These are phyloP conservation scores for Phaeosphaeria sp. DNA, from an alignment of 2,329 filamentous ascomycete genomes.

Conservation along the genomic window DNA sequence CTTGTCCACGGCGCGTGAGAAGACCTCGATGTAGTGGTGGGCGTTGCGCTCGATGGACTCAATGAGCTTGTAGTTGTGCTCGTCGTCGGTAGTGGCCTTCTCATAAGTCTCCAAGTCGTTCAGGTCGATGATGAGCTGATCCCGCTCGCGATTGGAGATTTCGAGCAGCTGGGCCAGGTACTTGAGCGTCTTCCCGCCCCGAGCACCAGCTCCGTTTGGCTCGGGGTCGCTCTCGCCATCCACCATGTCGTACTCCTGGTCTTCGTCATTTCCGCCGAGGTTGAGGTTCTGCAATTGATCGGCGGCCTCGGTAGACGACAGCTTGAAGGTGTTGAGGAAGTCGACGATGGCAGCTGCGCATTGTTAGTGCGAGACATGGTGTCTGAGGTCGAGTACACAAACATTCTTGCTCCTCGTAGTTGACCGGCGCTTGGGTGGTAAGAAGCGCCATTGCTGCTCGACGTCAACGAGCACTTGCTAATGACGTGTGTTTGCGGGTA, in stretches of 20 bases:
- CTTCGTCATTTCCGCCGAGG: conserved; percentile 84
- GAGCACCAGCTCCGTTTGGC: conserved; percentile 55
- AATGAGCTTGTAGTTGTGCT: conserved; percentile 70
- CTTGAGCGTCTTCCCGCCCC: conserved; percentile 68
- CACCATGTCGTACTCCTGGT: conserved; percentile 93
- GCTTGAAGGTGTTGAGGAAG: conserved; percentile 90
- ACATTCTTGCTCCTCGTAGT: conserved; percentile 89
- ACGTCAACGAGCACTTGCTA: conserved; percentile 4
- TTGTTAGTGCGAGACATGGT: conserved; percentile 42
- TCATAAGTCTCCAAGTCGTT: conserved; percentile 89
- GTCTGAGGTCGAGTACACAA: conserved; percentile 45
- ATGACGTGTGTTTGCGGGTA: conserved; percentile 10
- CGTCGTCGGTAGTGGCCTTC: conserved; percentile 67
- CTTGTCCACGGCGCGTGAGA: conserved; percentile 87
- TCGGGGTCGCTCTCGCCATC: conserved; percentile 73
- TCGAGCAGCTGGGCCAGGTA: conserved; percentile 89
- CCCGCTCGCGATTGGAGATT: conserved; percentile 78
- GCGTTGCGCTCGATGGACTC: conserved; percentile 89
- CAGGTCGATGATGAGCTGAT: conserved; percentile 84
- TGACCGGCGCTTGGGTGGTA: conserved; percentile 77
- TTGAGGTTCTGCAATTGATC: conserved; percentile 84
- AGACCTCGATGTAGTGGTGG: conserved; percentile 91
- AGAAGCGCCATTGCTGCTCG: conserved; percentile 78
- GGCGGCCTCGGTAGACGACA: conserved; percentile 72
- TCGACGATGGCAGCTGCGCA: conserved; percentile 78